Conservation (phyloP, 345 rosid genomes). For the Firmiana major region DNA sequence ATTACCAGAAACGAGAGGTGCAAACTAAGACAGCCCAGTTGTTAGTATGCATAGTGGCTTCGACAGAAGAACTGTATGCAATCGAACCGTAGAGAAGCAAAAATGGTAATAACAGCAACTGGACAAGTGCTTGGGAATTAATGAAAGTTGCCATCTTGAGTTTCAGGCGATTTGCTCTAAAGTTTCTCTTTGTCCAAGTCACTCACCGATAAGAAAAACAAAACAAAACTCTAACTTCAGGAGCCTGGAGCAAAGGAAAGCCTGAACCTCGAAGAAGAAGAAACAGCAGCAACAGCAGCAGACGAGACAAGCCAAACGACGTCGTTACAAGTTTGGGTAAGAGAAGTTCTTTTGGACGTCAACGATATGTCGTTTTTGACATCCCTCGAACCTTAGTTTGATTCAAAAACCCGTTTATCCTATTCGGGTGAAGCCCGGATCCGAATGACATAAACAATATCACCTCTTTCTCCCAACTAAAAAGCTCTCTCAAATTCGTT, state of each 20-base stretch:
- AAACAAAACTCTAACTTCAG: not conserved
- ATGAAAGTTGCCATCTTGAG: slow-evolving; percentile 16
- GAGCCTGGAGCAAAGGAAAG: not conserved
- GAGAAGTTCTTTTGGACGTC: too few relatives aligned
- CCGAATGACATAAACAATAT: not conserved
- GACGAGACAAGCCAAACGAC: not conserved
- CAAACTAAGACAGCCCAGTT: slow-evolving; percentile 99
- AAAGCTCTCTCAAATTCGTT: not conserved
- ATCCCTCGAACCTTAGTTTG: not conserved
- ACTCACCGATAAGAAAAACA: not conserved
- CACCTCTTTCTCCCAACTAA: not conserved
- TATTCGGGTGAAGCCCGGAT: not conserved
- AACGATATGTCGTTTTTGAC: not conserved
- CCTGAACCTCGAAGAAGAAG: not conserved
- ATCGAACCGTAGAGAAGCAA: slow-evolving; percentile 31
- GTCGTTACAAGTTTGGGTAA: not conserved
- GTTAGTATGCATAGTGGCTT: slow-evolving; percentile 78
- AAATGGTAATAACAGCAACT: slow-evolving; percentile 9
- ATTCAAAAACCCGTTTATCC: not conserved
- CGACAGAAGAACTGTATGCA: slow-evolving; percentile 39
- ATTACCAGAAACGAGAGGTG: slow-evolving; percentile 96
- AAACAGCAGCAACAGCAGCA: not conserved
- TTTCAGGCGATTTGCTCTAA: not conserved
- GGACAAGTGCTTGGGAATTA: not conserved
- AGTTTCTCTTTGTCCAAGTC: not conserved